Base-by-base conservation (phyloP, 805 yeast genomes). In the Sugiyamaella marilandica region DNA sequence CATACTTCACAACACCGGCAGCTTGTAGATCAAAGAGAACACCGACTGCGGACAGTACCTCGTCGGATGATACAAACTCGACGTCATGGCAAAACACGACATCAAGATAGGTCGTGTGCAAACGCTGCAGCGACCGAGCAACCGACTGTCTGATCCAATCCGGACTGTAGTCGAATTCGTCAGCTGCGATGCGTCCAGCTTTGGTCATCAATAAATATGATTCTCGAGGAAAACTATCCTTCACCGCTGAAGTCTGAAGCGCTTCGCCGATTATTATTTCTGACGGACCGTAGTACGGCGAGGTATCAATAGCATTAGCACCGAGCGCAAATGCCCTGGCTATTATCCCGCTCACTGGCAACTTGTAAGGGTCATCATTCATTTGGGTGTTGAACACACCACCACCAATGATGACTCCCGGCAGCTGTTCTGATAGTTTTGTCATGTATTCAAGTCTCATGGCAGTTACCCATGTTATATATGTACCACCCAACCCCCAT, bases 281-380 rank as follows among this genome's bases (percentile, higher is more conserved):
- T 5, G 95, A 86, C 0, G 87, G 87, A 0, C 97, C 97, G 65
- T 91, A 91, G 70, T 87, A 90, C 3, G 97, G 96, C 0, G 97
- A 86, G 0, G 97, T 89, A 65, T 91, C 97, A 36, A 91, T 75
- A 2, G 95, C 92, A 47, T 75, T 79, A 53, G 87, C 71, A 0
- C 97, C 97, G 19, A 73, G 63, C 14, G 71, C 66, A 60, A 90
- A 83, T 0, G 91, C 94, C 16, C 65, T 61, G 47, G 70, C 65
- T 14, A 91, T 59, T 49, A 91, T 77, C 0, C 79, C 82, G 10
- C 70, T 71, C 7, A 82, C 74, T 1, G 89, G 86, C 44, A 87
- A 59, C 0, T 70, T 60, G 37, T 73, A 71, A 1, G 96, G 95
- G 62, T 87, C 78, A 8, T 75, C 81, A 56, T 85, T 80, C 74